phyloP scores from a whole-genome alignment of 2,329 filamentous ascomycete species.

The Colletotrichum kahawae region DNA sequence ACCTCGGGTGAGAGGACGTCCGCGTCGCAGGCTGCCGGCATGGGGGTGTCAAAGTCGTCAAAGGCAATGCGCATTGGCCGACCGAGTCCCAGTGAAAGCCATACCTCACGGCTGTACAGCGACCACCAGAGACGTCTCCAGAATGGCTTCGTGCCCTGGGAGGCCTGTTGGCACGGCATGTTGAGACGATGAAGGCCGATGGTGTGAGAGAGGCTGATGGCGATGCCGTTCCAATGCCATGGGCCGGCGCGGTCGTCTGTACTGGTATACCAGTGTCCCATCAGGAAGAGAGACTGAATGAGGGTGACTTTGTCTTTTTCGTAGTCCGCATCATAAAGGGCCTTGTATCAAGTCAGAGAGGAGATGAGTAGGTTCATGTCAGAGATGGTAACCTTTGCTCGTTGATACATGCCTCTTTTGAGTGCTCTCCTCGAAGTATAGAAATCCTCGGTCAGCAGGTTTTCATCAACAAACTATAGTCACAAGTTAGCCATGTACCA shows the following conservation, averaged over 20 bases:
- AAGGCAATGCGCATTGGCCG: slow-evolving; percentile 14
- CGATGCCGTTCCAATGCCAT: slow-evolving; percentile 52
- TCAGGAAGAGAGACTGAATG: slow-evolving; percentile 45
- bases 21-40: not conserved
- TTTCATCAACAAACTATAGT: not conserved
- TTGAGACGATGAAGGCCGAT: slow-evolving; percentile 43
- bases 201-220: slow-evolving; percentile 45
- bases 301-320: slow-evolving; percentile 43
- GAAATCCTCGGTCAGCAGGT: not conserved
- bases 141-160: not conserved
- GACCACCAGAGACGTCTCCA: slow-evolving; percentile 19
- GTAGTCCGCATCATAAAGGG: slow-evolving; percentile 29
- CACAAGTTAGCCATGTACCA: not conserved
- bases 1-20: not conserved
- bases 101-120: not conserved
- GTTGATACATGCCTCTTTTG: slow-evolving; percentile 40
- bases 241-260: slow-evolving; percentile 44
- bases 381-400: slow-evolving; percentile 33
- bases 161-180: not conserved
- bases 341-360: not conserved
- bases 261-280: slow-evolving; percentile 47
- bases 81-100: slow-evolving; percentile 14
- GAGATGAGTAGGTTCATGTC: not conserved
- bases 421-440: slow-evolving; percentile 35
- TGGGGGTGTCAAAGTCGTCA: slow-evolving; percentile 6